Percentiles rank a stretch among this genome's conserved stretches.
These are phyloP conservation scores for Corylus heterophylla DNA, from an alignment of 306 rosid species.

Conservation along the genomic window DNA sequence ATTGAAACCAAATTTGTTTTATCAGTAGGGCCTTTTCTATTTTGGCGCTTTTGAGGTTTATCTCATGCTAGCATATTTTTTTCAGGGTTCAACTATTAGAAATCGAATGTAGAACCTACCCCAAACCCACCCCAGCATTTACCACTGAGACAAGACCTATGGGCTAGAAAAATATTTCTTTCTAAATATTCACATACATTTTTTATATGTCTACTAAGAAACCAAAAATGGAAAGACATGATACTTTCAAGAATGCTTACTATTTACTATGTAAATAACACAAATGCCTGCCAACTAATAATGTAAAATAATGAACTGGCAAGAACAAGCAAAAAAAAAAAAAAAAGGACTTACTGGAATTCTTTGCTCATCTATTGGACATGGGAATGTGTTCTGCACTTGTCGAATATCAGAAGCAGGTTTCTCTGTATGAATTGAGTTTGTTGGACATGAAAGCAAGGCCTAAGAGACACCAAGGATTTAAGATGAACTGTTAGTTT, in stretches of 20 bases:
- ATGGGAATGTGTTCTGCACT: slow-evolving; percentile 14
- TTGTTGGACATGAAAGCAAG: slow-evolving; percentile 19
- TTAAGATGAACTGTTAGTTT: neutral
- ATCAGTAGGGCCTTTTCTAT: neutral
- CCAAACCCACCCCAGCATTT: neutral
- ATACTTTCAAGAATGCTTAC: neutral
- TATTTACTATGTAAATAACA: neutral
- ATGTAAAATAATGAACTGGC: neutral
- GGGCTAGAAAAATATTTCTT: neutral
- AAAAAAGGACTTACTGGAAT: neutral
- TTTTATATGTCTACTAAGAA: neutral
- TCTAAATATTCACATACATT: neutral
- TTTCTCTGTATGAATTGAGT: slow-evolving; percentile 23
- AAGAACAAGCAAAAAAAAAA: neutral
- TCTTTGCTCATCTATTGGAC: slow-evolving; percentile 13
- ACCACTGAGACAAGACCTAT: neutral
- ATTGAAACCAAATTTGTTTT: neutral
- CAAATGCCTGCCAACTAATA: neutral
- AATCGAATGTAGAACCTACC: neutral
- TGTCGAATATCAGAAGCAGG: slow-evolving; percentile 8
- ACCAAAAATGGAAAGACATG: neutral
- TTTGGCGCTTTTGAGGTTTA: neutral
- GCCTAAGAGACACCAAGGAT: neutral
- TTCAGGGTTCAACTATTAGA: neutral
- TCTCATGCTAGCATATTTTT: neutral